Evolutionary conservation across 495 filamentous ascomycete genomes (phyloP), one percentile per base, ranked within the genome.

Genomic region (Durotheca rogersii): DNA sequence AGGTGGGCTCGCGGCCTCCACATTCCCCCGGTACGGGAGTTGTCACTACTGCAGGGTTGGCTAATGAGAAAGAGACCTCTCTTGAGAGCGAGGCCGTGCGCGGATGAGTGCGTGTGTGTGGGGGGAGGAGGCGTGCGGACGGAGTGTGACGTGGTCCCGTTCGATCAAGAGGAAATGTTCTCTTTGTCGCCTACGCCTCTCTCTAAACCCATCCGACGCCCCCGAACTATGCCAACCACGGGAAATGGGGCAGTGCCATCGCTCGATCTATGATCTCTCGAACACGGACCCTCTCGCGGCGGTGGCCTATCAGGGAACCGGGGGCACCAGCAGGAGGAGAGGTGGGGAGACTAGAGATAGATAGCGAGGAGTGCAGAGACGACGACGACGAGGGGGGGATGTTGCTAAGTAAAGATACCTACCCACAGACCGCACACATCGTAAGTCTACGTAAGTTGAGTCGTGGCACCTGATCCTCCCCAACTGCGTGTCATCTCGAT

Each of bases 401-500:
- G n/a, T n/a, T n/a, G n/a, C n/a, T n/a, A n/a, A n/a, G n/a, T n/a
- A n/a, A n/a, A n/a, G n/a, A n/a, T n/a, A n/a, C n/a, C n/a, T n/a
- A n/a, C n/a, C n/a, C n/a, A n/a, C n/a, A n/a, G n/a, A n/a, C n/a
- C n/a, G n/a, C n/a, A n/a, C n/a, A n/a, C n/a, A n/a, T n/a, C n/a
- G n/a, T 27, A 9, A 9, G 23, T 48, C 45, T 25, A 40, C 21
- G 18, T 16, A 17, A 45, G 27, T 42, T 46, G 47, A 53, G 32
- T 57, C 56, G 50, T 59, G 53, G 60, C 62, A 66, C 62, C 62
- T 66, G 62, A 66, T 61, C 62, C 51, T 63, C 34, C 16, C 58
- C 51, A 51, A 66, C 62, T 66, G 62, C 62, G 62, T 66, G 62
- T 66, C 60, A 66, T 66, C 53, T 60, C 50, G 52, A 60, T 55